These are phyloP conservation scores for Lipomyces kockii DNA, from an alignment of 805 yeast genomes.

Conservation along the genomic window DNA sequence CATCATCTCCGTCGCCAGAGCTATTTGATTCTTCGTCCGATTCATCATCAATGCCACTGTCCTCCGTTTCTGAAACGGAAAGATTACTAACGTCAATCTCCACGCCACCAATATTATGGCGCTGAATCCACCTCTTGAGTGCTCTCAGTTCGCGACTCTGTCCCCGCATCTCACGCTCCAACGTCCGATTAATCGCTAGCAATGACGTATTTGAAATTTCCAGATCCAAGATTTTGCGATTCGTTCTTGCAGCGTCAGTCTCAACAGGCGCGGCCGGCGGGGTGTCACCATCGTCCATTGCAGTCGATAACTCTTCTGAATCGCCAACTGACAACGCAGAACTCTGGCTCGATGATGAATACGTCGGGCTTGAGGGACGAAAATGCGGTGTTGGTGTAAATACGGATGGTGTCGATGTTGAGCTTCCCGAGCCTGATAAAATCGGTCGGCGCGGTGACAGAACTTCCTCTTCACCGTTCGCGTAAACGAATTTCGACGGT, in stretches of 20 bases:
- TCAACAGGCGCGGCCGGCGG: neutral
- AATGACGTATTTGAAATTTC: constrained; percentile 43
- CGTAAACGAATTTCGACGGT: constrained; percentile 31
- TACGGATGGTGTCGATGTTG: neutral
- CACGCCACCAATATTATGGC: neutral
- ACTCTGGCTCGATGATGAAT: neutral
- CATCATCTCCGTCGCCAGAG: constrained; percentile 18
- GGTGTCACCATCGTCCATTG: neutral
- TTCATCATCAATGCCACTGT: constrained; percentile 13
- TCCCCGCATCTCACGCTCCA: constrained; percentile 39
- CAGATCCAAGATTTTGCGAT: constrained; percentile 42
- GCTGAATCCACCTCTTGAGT: constrained; percentile 30
- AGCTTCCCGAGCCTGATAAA: neutral
- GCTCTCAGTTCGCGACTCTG: constrained; percentile 38
- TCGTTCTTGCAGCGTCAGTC: constrained; percentile 27
- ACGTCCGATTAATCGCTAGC: constrained; percentile 39
- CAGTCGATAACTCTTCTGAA: neutral
- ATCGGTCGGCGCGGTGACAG: constrained; percentile 21
- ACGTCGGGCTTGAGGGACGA: constrained; percentile 1
- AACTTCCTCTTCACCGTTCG: constrained; percentile 36
- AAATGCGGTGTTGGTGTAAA: neutral
- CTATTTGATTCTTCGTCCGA: neutral
- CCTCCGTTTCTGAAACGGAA: constrained; percentile 14
- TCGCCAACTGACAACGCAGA: neutral
- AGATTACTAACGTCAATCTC: constrained; percentile 3